A percentile compares a stretch with the other conserved stretches of the same genome.
phyloP scores from a whole-genome alignment of 73 alveolate species.

The Blepharisma japonicum region DNA sequence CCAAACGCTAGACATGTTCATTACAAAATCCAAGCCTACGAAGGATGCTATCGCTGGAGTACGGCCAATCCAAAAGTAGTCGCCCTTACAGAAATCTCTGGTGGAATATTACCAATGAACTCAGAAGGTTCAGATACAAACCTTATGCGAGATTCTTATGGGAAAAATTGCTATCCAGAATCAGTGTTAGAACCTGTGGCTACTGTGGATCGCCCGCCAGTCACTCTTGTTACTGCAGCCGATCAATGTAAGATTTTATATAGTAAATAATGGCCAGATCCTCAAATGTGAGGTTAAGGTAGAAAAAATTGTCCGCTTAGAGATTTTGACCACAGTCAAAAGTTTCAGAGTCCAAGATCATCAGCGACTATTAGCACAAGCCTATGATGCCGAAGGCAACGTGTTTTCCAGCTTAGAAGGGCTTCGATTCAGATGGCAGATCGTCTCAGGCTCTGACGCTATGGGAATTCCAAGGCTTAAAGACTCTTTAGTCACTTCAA shows the following conservation, averaged over 20 bases:
- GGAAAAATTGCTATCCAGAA: slow-evolving; percentile 37
- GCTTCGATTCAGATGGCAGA: slow-evolving; percentile 82
- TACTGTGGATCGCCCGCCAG: slow-evolving; percentile 34
- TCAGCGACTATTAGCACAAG: slow-evolving; percentile 71
- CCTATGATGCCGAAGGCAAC: slow-evolving; percentile 84
- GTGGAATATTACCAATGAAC: background rate
- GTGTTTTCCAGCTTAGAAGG: slow-evolving; percentile 83
- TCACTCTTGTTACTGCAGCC: slow-evolving; percentile 53
- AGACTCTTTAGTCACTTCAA: slow-evolving; percentile 58
- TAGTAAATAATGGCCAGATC: slow-evolving; percentile 44
- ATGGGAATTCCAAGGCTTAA: slow-evolving; percentile 59
- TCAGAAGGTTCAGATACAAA: slow-evolving; percentile 9
- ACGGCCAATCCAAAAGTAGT: slow-evolving; percentile 28
- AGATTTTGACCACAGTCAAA: slow-evolving; percentile 53
- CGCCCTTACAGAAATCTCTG: background rate
- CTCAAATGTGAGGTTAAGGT: slow-evolving; percentile 50
- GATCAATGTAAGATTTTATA: slow-evolving; percentile 33
- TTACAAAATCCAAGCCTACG: slow-evolving; percentile 43
- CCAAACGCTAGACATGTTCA: slow-evolving; percentile 29
- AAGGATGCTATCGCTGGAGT: slow-evolving; percentile 59
- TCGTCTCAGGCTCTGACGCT: slow-evolving; percentile 60
- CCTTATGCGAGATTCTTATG: slow-evolving; percentile 4
- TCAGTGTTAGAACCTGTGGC: slow-evolving; percentile 34
- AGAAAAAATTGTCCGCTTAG: slow-evolving; percentile 27
- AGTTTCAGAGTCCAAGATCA: slow-evolving; percentile 64